These are phyloP conservation scores for Achaetomiella virescens DNA, from an alignment of 495 filamentous ascomycete species.

Conservation along the genomic window DNA sequence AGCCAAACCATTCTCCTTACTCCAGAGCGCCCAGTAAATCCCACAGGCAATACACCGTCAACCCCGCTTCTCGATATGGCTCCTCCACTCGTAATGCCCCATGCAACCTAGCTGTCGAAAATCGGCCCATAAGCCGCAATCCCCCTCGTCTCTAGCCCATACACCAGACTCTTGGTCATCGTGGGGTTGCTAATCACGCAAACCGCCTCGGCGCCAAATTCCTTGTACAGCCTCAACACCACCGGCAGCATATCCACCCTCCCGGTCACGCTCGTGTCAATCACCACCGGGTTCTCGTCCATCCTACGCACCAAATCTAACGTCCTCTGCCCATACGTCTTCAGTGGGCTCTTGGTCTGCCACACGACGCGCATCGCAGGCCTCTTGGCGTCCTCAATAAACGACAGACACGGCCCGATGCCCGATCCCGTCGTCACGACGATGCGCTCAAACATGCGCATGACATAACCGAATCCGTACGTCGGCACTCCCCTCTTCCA, in stretches of 20 bases:
- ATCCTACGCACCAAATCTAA: constrained; percentile 33
- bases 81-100: not conserved
- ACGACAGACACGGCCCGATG: constrained; percentile 54
- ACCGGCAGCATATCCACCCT: constrained; percentile 43
- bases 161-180: constrained; percentile 52
- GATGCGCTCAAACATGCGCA: constrained; percentile 54
- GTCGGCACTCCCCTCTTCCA: constrained; percentile 48
- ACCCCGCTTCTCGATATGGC: not conserved
- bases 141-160: constrained; percentile 58
- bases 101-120: constrained; percentile 57
- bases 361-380: constrained; percentile 38
- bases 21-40: not conserved
- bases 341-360: constrained; percentile 39
- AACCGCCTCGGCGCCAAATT: constrained; percentile 62
- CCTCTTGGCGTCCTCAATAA: constrained; percentile 29
- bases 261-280: constrained; percentile 36
- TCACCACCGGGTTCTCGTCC: constrained; percentile 37
- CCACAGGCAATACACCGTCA: not conserved
- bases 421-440: constrained; percentile 65
- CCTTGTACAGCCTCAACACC: constrained; percentile 48
- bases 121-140: constrained; percentile 70
- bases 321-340: constrained; percentile 41
- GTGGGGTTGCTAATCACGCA: constrained; percentile 65
- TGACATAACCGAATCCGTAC: constrained; percentile 57
- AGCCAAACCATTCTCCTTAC: not conserved